Percentiles rank a stretch among this genome's conserved stretches.
Evolutionary conservation across 768 basidiomycete species (phyloP).

Genomic region (Rhodotorula graminis): DNA sequence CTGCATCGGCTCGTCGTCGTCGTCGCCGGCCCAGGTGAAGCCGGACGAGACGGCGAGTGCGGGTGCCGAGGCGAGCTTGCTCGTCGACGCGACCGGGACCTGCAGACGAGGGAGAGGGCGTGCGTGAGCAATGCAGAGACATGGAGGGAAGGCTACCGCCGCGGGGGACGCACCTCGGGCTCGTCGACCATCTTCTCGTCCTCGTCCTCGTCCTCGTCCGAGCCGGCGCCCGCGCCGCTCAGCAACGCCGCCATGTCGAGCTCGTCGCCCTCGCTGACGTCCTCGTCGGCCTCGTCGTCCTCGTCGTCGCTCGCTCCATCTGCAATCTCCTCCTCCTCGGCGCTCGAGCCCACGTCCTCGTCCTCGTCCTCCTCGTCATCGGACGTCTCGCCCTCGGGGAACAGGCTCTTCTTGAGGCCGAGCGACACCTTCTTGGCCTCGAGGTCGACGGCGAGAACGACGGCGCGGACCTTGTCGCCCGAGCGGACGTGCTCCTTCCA

Average conservation of each 20-base stretch:
- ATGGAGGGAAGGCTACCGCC: neutral
- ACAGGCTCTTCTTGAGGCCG: constrained; percentile 74
- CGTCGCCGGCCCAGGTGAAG: constrained; percentile 42
- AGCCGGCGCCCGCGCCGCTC: constrained; percentile 37
- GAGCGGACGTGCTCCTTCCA: constrained; percentile 77
- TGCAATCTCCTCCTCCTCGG: constrained; percentile 43
- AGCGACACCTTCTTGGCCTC: constrained; percentile 76
- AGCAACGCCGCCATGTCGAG: constrained; percentile 30
- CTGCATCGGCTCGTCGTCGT: constrained; percentile 42
- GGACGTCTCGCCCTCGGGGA: constrained; percentile 28
- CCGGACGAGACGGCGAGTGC: constrained; percentile 32
- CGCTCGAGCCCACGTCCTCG: constrained; percentile 16
- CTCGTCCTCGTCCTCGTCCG: constrained; percentile 41
- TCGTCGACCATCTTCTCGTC: constrained; percentile 3
- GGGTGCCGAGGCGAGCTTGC: constrained; percentile 33
- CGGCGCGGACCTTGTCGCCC: constrained; percentile 77
- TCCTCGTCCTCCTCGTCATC: constrained; percentile 44
- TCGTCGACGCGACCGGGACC: constrained; percentile 36
- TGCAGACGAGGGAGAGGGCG: neutral
- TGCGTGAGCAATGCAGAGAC: neutral
- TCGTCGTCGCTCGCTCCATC: constrained; percentile 44
- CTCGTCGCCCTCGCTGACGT: constrained; percentile 21
- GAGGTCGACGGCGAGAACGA: constrained; percentile 66
- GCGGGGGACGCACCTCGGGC: neutral
- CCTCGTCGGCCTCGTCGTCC: constrained; percentile 36